Evolutionary conservation across 257 asterid genomes (phyloP).

Genomic region (Penstemon newberryi): DNA sequence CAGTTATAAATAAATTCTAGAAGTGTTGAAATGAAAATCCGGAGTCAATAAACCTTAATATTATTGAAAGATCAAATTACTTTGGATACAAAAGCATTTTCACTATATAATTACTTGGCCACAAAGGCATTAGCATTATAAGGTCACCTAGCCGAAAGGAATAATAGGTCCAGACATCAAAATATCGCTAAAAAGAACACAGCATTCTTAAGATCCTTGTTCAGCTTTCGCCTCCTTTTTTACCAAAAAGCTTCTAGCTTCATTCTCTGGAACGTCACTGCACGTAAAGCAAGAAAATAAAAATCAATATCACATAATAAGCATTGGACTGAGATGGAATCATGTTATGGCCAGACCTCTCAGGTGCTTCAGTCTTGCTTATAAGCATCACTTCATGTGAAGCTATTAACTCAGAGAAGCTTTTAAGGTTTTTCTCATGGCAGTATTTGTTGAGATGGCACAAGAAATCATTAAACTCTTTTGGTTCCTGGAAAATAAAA

Average conservation of each 20-base stretch:
- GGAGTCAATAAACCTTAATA: too few relatives aligned
- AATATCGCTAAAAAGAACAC: neutral
- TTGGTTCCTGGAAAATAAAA: conserved; percentile 62
- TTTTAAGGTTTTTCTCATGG: conserved; percentile 49
- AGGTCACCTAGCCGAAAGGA: neutral
- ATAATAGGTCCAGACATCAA: conserved; percentile 7
- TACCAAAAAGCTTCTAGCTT: conserved; percentile 44
- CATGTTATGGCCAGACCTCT: conserved; percentile 55
- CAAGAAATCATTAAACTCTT: conserved; percentile 77
- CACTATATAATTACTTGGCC: conserved; percentile 7
- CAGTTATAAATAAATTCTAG: too few relatives aligned
- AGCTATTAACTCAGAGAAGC: conserved; percentile 50
- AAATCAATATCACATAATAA: neutral
- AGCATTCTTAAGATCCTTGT: conserved; percentile 26
- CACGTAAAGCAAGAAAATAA: conserved; percentile 13
- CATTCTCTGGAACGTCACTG: conserved; percentile 72
- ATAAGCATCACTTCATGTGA: conserved; percentile 51
- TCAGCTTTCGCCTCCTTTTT: conserved; percentile 54
- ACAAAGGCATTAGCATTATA: conserved; percentile 13
- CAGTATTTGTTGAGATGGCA: conserved; percentile 52
- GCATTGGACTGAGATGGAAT: conserved; percentile 5
- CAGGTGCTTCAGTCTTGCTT: conserved; percentile 74
- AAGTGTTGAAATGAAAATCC: too few relatives aligned
- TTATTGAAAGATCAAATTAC: too few relatives aligned
- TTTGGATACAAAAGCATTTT: neutral